Evolutionary conservation across 2,329 filamentous ascomycete species (phyloP), one percentile per base, ranked within the genome.

Genomic region (Scytalidium sp.): DNA sequence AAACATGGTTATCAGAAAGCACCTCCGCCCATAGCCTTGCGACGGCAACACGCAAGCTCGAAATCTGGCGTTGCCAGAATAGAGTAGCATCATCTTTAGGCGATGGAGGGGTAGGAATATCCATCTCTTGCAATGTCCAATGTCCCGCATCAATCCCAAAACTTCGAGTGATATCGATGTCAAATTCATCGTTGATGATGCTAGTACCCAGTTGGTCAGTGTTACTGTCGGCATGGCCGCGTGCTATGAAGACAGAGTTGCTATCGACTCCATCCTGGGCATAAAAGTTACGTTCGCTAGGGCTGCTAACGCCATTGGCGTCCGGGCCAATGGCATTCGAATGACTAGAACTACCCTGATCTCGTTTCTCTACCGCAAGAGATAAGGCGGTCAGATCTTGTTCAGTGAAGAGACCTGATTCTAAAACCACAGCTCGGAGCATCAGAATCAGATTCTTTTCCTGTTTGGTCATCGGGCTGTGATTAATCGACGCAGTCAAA

Each of bases 1-100:
- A 84, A 6, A 83, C 77, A 58, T 84, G 80, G 56, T 84, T 75
- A 10, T 80, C 81, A 53, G 81, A 81, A 62, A 84, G 84, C 1
- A 79, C 78, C 60, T 83, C 80, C 0, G 80, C 79, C 80, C 80
- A 84, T 2, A 84, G 70, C 27, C 79, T 71, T 25, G 83, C 75
- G 21, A 84, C 80, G 0, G 80, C 80, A 13, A 73, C 75, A 0
- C 80, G 79, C 4, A 84, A 68, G 78, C 15, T 78, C 71, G 44
- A 84, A n/a, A 36, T 36, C 63, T 19, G 23, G 40, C 45, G 15
- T 36, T 25, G 43, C 17, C 23, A 25, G 36, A 7, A 40, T 20
- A 2, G 29, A 2, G 17, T 25, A 10, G 21, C 23, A 42, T 21
- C 32, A 42, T 29, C 27, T 21, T 21, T 29, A 19, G 44, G 44